Base-by-base conservation (phyloP, 495 filamentous ascomycete genomes). In the Astrocystis sublimbata region DNA sequence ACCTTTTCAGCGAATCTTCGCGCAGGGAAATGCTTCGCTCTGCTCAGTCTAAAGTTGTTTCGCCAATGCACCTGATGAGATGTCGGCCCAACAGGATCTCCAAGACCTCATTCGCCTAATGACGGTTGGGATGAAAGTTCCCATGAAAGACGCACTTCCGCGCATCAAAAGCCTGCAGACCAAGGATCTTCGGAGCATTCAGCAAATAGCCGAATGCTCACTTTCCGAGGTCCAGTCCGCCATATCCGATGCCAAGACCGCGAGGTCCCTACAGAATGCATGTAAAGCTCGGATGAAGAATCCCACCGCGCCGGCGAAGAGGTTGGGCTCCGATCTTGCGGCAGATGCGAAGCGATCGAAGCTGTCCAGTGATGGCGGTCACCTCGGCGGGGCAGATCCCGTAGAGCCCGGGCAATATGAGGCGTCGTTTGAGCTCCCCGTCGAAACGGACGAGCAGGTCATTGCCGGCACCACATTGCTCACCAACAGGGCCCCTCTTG, bases 401-500 rank as follows among this genome's bases (percentile, higher is more conserved):
- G 68, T 81, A 63, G 81, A 79, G n/a, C 88, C 89, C 6, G 80
- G 78, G 33, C 81, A 87, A 38, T 75, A 87, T 30, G 91, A 93
- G 76, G 77, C 75, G 3, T 85, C 87, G 1, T 80, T 93, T 2
- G 75, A 79, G 12, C 78, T 96, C 3, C 90, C 90, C 0, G 67
- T 79, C 4, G 73, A 69, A 31, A 73, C 68, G 24, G 78, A 84
- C 26, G 89, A 92, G 67, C 82, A 86, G 23, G 75, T 80, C 35
- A 81, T 93, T 10, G 73, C 75, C 5, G 68, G 75, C 9, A 83
- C 81, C n/a, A 73, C 81, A 12, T 65, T 96, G 0, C 73, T 85
- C 45, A 93, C 90, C 9, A 96, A 94, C 68, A 79, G 91, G 36
- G 91, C 91, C 12, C 91, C 91, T 6, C 76, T 96, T 26, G 88